Base-by-base conservation (phyloP, 805 yeast genomes). In the Kuraishia hungarica region DNA sequence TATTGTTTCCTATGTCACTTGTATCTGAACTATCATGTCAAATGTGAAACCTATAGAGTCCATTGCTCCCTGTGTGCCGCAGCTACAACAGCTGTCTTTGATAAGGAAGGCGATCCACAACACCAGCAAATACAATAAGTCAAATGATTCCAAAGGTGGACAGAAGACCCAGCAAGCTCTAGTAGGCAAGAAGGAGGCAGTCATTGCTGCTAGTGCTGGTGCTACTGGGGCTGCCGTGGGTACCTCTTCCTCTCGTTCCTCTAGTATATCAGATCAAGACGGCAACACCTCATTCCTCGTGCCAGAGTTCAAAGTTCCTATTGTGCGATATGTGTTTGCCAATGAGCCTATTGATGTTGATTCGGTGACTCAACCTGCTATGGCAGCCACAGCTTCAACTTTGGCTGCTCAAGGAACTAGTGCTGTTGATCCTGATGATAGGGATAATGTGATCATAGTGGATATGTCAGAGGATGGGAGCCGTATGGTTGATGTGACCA, bases 281-380 rank as follows among this genome's bases (percentile, higher is more conserved):
- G 5, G 17, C 15, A 35, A 35, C n/a, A 35, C 43, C 43, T 8
- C 43, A 17, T 35, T 35, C 11, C 43, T 35, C 11, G 43, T 15
- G n/a, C 43, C 43, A 17, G 17, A 35, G 43, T 8, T 35, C 43
- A 35, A 35, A 15, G 43, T 35, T 35, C 43, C 43, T 35, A 15
- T 35, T 5, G 39, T 52, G 39, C 35, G 35, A 46, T 56, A 54
- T 29, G 55, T 55, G 7, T 60, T 57, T 24, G 43, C 52, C 17
- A 57, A 55, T 28, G 60, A 60, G 49, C 43, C 56, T 13, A 56
- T 60, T 7, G 60, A 60, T 48, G 50, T 54, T 2, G 47, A 54
- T 2, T 47, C 29, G 17, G 58, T 35, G 17, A 35, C 43, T 7
- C 43, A 35, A 15, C 43, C 43, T 15, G 43, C 43, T 15, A 35